Conservation (phyloP, 2,329 filamentous ascomycete species). For the Fusarium mundagurra region DNA sequence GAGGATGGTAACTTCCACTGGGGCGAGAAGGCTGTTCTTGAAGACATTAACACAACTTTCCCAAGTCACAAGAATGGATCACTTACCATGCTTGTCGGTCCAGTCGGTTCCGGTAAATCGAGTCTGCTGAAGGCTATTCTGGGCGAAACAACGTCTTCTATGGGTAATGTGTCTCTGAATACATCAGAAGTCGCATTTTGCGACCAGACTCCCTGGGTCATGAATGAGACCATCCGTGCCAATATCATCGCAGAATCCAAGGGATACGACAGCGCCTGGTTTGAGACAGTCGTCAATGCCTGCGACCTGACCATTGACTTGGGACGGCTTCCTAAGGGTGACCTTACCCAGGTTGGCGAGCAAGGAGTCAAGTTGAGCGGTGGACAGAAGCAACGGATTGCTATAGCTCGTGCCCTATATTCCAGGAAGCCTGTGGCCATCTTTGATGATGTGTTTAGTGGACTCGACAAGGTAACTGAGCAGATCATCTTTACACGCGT, state of each 20-base stretch:
- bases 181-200: slow-evolving; percentile 44
- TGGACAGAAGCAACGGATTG: slow-evolving; percentile 49
- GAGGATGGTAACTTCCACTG: slow-evolving; percentile 41
- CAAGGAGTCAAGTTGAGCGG: slow-evolving; percentile 49
- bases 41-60: slow-evolving; percentile 39
- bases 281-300: slow-evolving; percentile 45
- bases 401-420: slow-evolving; percentile 48
- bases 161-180: slow-evolving; percentile 37
- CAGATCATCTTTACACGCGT: slow-evolving; percentile 52
- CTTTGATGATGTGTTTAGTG: slow-evolving; percentile 54
- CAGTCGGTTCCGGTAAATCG: slow-evolving; percentile 47
- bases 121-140: slow-evolving; percentile 46
- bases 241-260: slow-evolving; percentile 49
- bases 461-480: slow-evolving; percentile 54
- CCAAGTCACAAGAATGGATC: slow-evolving; percentile 33
- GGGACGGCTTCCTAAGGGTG: slow-evolving; percentile 34
- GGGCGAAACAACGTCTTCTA: slow-evolving; percentile 38
- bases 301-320: slow-evolving; percentile 49
- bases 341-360: slow-evolving; percentile 44
- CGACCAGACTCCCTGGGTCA: slow-evolving; percentile 47
- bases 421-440: slow-evolving; percentile 47
- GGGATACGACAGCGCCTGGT: slow-evolving; percentile 46
- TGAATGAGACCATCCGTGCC: slow-evolving; percentile 47
- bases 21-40: slow-evolving; percentile 41
- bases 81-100: slow-evolving; percentile 45